Evolutionary conservation across 1,139 yeast genomes (phyloP), one percentile per base, ranked within the genome.

Genomic region (Geotrichum klebahnii): DNA sequence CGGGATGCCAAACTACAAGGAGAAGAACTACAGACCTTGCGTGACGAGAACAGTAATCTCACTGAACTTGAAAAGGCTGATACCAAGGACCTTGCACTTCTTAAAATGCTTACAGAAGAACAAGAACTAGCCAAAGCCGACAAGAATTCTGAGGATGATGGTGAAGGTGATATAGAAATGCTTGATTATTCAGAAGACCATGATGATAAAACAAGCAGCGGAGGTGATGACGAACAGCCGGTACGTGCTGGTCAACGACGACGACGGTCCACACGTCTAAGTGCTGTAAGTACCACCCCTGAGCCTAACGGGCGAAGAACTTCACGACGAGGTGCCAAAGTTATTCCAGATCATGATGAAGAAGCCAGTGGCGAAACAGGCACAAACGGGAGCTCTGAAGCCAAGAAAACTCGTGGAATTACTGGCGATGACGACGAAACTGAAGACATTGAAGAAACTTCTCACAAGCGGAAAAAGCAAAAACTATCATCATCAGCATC

Each of bases 1-100:
- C 73, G 56, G 57, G 73, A 52, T 66, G 63, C 31, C 53, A 59
- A 47, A 38, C 66, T 49, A 20, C 54, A 59, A 36, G 56, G 55
- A 26, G 60, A 55, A 16, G 55, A 51, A 17, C 50, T 59, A 22
- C 55, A 48, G 40, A 59, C 49, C 56, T 57, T 61, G 3, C 70
- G 64, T 4, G 61, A 57, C 12, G 64, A 59, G 5, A 63, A 57
- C 2, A 67, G 57, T 1, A 64, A 50, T 26, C 35, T 50, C 8
- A 24, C 58, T 2, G 65, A 57, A 1, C 60, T 46, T 17, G 55
- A 53, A 10, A 53, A 56, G 23, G 48, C 48, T 3, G 64, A 59
- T 2, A 62, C 60, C 19, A 62, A 55, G 22, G 68, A 61, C 20
- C 53, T 26, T 50, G 61, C 37, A 9, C 20, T 37, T 22, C 24